Base-by-base conservation (phyloP, 129 eudicot genomes). In the Tanacetum coccineum region DNA sequence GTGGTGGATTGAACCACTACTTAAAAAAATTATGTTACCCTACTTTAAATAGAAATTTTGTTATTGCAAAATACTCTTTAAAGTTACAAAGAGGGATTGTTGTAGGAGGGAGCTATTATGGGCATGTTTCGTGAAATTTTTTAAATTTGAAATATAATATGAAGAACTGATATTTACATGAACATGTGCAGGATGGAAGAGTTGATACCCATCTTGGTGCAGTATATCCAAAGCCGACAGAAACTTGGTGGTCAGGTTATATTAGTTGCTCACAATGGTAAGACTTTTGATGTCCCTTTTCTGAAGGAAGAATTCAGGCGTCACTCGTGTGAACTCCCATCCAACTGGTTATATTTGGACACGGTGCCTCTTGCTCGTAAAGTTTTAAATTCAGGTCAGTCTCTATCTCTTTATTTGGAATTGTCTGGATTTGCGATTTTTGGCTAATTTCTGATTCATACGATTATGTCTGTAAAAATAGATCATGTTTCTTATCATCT, bases 261-360 rank as follows among this genome's bases (percentile, higher is more conserved):
- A 51, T 76, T 79, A 54, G 70, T 86, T 44, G 87, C 89, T 20
- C 98, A 93, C 68, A 93, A 93, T 73, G 89, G 60, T 13, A 85
- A 82, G 21, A 7, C 14, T 40, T 93, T 93, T 77, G 98, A 93
- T 60, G 95, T 86, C 58, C 98, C 95, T 52, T 93, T 93, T 64
- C 68, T 93, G 40, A 69, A 70, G 19, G 79, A 59, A 3, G 98
- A 88, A 75, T 93, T 93, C 54, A 79, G 57, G 6, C 89, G 95
- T 44, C 80, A 84, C 72, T 77, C 81, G 36, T 58, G n/a, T 78
- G 89, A 86, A 67, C 62, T 93, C 70, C 96, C 98, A 45, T 13
- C 69, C 67, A 75, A 93, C 73, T 88, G 95, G 98, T 11, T 50
- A 6, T 93, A 86, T 54, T 45, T 79, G 40, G 98, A 93, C 79